Base-by-base conservation (phyloP, 225 moss, liverwort and hornwort genomes). In the Rhytidiadelphus loreus region DNA sequence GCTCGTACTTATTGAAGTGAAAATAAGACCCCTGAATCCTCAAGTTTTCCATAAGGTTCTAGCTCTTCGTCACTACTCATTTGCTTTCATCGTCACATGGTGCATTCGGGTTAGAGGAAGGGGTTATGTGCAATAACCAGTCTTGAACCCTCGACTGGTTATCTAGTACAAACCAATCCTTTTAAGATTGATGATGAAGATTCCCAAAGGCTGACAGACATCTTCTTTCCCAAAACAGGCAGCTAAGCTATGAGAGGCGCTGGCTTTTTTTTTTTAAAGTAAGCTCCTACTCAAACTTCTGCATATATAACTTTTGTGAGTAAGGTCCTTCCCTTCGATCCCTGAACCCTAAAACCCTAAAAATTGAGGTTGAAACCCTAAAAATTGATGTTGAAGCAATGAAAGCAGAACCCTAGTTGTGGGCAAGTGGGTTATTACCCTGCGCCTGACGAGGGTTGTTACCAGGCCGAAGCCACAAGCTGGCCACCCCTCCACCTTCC, bases 401-500 rank as follows among this genome's bases (percentile, higher is more conserved):
- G 65, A 28, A 11, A 83, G 56, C 35, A 80, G 81, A 30, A 74
- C 74, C 81, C 35, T 85, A 60, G 30, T 58, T 57, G 81, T 19
- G 41, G 53, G 50, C 56, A 29, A 69, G 75, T 68, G 55, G 44
- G 52, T 53, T 35, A 37, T 35, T 82, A 52, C 61, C n/a, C 23
- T 65, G 50, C 23, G 59, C 48, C 30, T 64, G 83, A 39, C 29
- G 78, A 48, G 48, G 41, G 16, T 53, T 56, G 52, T 74, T 64
- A 6, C 64, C 21, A 44, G 48, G 46, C 80, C 61, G 85, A 16
- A 55, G 21, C 82, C 85, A 86, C 56, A 83, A 83, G 80, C 73
- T 81, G 43, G 84, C 50, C 58, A 86, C 57, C 8, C 86, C 83
- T 58, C 86, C 89, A 4, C 88, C 89, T 39, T 92, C 90, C 89